Base-by-base conservation (phyloP, 2,329 filamentous ascomycete genomes). In the Sporothrix brunneoviolacea region DNA sequence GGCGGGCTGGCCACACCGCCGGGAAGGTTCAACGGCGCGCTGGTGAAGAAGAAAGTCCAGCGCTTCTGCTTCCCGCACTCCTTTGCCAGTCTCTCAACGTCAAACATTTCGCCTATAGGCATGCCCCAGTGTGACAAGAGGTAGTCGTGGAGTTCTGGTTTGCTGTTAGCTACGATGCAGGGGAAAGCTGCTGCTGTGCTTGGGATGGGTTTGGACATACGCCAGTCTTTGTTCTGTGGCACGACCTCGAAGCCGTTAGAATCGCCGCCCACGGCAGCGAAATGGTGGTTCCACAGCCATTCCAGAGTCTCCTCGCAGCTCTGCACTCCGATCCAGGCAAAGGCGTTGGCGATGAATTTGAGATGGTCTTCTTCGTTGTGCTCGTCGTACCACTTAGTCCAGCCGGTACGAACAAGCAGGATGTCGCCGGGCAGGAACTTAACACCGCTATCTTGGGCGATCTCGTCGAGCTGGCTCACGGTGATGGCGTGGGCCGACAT, bases 211-310 rank as follows among this genome's bases (percentile, higher is more conserved):
- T n/a, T n/a, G n/a, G n/a, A n/a, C n/a, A n/a, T n/a, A n/a, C n/a
- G 72, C 28, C 24, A 45, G 28, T 51, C 32, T 3, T 21, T 13
- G 39, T 42, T 18, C 35, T 38, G 28, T 5, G 53, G 53, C 18
- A 49, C 16, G 3, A 48, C 53, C 66, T 88, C 84, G 54, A 88
- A 86, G 0, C 76, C 70, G 18, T 76, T 77, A 12, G 74, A 68
- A 60, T 88, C 84, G 0, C 80, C 80, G 0, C 76, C 81, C 1
- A 84, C 82, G 1, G 78, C 80, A 0, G 83, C 72, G 57, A 88
- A 87, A 47, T 83, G 81, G 56, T 75, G 78, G 59, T 88, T 81
- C 68, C 86, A 84, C 52, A 88, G 55, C 83, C 83, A 88, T 48
- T 78, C 74, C 8, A 79, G 68, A 4, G 82, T 74, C 39, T 74